Percentiles rank a stretch among this genome's conserved stretches.
Conservation (phyloP, 2,329 filamentous ascomycete species). For the Epichloe amarillans region DNA sequence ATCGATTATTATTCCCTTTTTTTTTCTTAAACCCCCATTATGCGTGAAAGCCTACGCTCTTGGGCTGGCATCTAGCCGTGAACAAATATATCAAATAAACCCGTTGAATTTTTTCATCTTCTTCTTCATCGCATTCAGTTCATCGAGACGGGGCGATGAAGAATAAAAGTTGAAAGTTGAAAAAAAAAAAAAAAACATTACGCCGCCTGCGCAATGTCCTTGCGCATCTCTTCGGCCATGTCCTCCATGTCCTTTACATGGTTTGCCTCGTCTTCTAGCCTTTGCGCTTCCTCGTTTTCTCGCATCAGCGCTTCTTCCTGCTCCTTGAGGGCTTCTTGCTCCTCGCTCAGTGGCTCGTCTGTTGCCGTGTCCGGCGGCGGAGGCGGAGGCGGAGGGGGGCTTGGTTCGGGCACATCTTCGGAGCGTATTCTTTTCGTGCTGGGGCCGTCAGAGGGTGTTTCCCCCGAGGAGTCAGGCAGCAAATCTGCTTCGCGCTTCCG, state of each 20-base stretch:
- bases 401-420: constrained; percentile 25
- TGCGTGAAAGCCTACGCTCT: background rate
- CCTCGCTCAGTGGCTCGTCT: constrained; percentile 23
- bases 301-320: constrained; percentile 37
- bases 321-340: constrained; percentile 28
- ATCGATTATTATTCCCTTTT: no score
- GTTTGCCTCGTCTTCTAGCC: constrained; percentile 34
- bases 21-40: background rate
- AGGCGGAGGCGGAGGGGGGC: constrained; percentile 36
- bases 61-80: background rate
- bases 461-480: constrained; percentile 23
- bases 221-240: constrained; percentile 11
- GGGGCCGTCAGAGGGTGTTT: constrained; percentile 42
- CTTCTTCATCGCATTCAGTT: background rate
- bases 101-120: background rate
- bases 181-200: background rate
- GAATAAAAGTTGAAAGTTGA: background rate
- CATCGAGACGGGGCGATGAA: background rate
- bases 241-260: constrained; percentile 16
- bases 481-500: constrained; percentile 42
- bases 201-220: constrained; percentile 10
- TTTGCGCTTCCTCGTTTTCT: constrained; percentile 42
- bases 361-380: constrained; percentile 27
- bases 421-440: constrained; percentile 40
- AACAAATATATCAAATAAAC: background rate